Base-by-base conservation (phyloP, 164 flowering plant genomes). In the Nelumbo lutea region DNA sequence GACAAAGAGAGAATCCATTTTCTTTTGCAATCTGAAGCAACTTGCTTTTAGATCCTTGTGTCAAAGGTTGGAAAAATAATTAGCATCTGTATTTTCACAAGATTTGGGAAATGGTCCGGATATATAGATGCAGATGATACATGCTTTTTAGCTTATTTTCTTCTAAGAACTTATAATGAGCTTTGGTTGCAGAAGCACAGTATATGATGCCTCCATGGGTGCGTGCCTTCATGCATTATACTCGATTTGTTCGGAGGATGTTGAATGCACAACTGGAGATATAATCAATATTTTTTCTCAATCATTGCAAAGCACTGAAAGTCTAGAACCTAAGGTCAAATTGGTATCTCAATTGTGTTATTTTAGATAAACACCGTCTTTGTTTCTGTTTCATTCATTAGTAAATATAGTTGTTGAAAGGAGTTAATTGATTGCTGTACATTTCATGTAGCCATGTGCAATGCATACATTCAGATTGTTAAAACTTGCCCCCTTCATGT, bases 301-400 rank as follows among this genome's bases (percentile, higher is more conserved):
- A 45, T 79, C 93, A 71, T 27, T 96, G 71, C 72, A 63, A 73
- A 82, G 81, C 69, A 89, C 90, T 39, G 81, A 80, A 44, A 96
- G 99, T 78, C 76, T 65, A 51, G 93, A 90, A 65, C 93, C 93
- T 68, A 87, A 88, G 99, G 99, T 93, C 66, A 70, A 27, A 61
- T 15, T 67, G 64, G 42, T 27, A 14, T 56, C 38, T 6, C 15
- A 27, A 27, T 7, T 5, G 41, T 6, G 15, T 50, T 61, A 42
- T 44, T 60, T 67, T 55, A 9, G 48, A 65, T 9, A 66, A 48
- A 50, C 61, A n/a, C 68, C 27, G 27, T 27, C 27, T 27, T 27
- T 27, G 27, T 27, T 27, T 27, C 27, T 27, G 27, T 27, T 27
- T 27, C 27, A 27, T 27, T 27, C 27, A 27, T 27, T 27, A 27